Conservation (phyloP, 495 filamentous ascomycete genomes). For the Trichodelitschia bisporula region DNA sequence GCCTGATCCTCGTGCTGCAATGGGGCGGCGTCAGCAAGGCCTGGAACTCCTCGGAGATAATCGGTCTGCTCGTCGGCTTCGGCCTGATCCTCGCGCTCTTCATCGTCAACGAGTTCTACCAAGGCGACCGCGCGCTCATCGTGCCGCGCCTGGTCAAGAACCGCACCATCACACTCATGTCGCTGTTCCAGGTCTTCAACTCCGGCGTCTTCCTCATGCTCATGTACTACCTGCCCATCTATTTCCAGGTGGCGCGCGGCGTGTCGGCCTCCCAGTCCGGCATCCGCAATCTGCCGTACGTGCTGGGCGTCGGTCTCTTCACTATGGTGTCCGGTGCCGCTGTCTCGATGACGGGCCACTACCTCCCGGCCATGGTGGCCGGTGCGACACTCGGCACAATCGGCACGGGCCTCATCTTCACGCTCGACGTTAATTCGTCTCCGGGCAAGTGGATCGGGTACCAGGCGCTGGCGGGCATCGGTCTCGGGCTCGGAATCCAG, state of each 20-base stretch:
- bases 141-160: conserved; percentile 6
- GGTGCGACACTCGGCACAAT: conserved; percentile 6
- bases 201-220: conserved; percentile 6
- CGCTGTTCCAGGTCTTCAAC: conserved; percentile 7
- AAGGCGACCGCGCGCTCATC: conserved; percentile 8
- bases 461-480: conserved; percentile 7
- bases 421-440: conserved; percentile 6
- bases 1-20: conserved; percentile 10
- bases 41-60: conserved; percentile 16
- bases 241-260: conserved; percentile 10
- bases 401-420: conserved; percentile 7
- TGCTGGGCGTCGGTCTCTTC: conserved; percentile 6
- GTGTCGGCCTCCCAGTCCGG: conserved; percentile 8
- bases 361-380: conserved; percentile 4
- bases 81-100: conserved; percentile 5
- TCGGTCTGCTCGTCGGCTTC: conserved; percentile 22
- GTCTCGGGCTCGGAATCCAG: conserved; percentile 9
- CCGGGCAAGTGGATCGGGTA: conserved; percentile 8
- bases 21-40: conserved; percentile 9
- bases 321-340: conserved; percentile 2
- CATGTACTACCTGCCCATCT: conserved; percentile 13
- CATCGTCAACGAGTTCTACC: conserved; percentile 4
- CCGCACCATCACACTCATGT: conserved; percentile 1
- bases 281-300: conserved; percentile 8
- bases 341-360: conserved; percentile 3